Evolutionary conservation across 106 monocot species (phyloP), one percentile per base, ranked within the genome.

Genomic region (Gastrodia elata): DNA sequence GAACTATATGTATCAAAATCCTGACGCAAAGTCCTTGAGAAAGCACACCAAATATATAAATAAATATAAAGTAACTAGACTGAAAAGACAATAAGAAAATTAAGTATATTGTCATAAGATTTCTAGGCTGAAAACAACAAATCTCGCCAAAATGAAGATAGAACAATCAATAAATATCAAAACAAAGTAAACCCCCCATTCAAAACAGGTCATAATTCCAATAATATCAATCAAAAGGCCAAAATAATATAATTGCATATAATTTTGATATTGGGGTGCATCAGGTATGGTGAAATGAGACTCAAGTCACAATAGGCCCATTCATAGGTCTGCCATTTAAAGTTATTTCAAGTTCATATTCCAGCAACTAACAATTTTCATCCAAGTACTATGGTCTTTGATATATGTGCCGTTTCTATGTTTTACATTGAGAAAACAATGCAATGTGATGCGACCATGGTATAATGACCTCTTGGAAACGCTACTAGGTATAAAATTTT

Each of bases 1-100:
- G 76, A 68, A 71, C 22, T 72, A 67, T 46, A 75, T 70, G 77
- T 71, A 36, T 88, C 93, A 80, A 97, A 86, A 84, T 88, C 97
- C 52, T 93, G 86, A 11, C 86, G 92, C 39, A 97, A 68, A 26
- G 97, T 97, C 84, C 97, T 97, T 82, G 68, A 85, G 20, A 74
- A 72, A 5, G 70, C 39, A 22, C 8, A 78, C 37, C 64, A 73
- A 25, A 37, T 15, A 24, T 71, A 71, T 46, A 37, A n/a, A 30
- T 16, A 32, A 74, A 75, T 49, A 37, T n/a, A 64, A 77, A 28
- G 25, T 8, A 56, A 73, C 15, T 6, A 61, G 1, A 25, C 7
- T 25, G 6, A 8, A 40, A 39, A 41, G 25, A 20, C 0, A 41
- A 41, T 1, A 69, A 41, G 37, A 33, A 33, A 7, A 59, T 26